Evolutionary conservation across 2,329 filamentous ascomycete species (phyloP), one percentile per base, ranked within the genome.

Genomic region (Coniochaeta sp.): DNA sequence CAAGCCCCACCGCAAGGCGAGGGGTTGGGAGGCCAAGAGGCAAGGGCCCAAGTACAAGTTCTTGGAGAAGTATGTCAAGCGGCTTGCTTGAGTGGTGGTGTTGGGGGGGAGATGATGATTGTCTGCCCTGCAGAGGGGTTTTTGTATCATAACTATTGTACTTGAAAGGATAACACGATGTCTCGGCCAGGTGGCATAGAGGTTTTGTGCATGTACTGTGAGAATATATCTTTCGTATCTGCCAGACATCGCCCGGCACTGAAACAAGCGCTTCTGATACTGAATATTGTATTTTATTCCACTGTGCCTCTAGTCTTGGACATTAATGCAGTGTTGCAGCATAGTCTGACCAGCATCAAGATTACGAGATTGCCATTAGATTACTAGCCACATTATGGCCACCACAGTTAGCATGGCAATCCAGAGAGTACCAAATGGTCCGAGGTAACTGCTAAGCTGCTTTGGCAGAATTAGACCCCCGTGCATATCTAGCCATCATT

Each of bases 21-120:
- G 82, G 63, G 85, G 85, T 63, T 88, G 85, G 85, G 85, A 88
- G 67, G 85, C 84, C 68, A 86, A 84, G 79, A 78, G 82, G 68
- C 79, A 85, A 70, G 81, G 83, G 64, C 79, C 81, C 72, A 88
- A 88, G 81, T 88, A 84, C 77, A 81, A 78, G 68, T 78, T 82
- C 63, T 73, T 88, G 65, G 85, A 83, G 82, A 86, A 86, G 80
- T 86, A 85, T 73, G 84, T 80, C 69, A 84, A 82, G 78, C 78
- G 80, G 63, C 85, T 86, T 73, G 63, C 68, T 26, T 28, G 62
- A 65, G 59, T 12, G 17, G 43, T 47, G 19, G 43, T 26, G 6
- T 19, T 7, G 9, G 6, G n/a, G 47, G n/a, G 14, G 47, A 14
- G 22, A 26, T 2, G 22, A 5, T 4, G 17, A 43, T 43, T n/a